Evolutionary conservation across 2,329 filamentous ascomycete genomes (phyloP).

Genomic region (Ophiosphaerella korrae): DNA sequence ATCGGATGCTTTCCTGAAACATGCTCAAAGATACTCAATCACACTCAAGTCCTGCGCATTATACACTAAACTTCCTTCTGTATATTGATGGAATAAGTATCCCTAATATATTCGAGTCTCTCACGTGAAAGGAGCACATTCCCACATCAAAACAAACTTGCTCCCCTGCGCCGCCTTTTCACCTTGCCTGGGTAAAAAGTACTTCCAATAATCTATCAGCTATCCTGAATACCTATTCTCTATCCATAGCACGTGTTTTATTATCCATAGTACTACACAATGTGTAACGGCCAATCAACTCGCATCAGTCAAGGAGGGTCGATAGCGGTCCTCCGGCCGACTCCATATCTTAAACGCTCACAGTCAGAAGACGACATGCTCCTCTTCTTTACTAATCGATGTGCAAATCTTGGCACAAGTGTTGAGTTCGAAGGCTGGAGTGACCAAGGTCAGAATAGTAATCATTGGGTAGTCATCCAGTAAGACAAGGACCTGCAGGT

Average conservation of each 20-base stretch:
- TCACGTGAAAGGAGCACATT: too few species aligned
- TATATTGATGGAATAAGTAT: too few species aligned
- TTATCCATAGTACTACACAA: conserved; percentile 5
- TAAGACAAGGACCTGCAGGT: conserved; percentile 10
- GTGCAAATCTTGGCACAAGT: conserved; percentile 28
- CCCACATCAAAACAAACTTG: too few species aligned
- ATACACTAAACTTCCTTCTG: neutral
- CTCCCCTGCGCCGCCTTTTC: too few species aligned
- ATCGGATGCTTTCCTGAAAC: conserved; percentile 41
- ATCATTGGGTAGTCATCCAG: conserved; percentile 41
- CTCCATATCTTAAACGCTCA: conserved; percentile 7
- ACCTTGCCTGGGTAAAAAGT: too few species aligned
- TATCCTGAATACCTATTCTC: too few species aligned
- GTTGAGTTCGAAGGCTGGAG: conserved; percentile 34
- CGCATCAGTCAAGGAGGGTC: conserved; percentile 42
- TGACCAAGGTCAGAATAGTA: conserved; percentile 4
- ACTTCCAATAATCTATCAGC: too few species aligned
- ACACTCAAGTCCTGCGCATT: conserved; percentile 18
- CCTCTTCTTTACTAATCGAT: conserved; percentile 36
- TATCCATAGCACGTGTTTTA: too few species aligned
- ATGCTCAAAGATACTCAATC: conserved; percentile 45
- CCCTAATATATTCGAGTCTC: neutral
- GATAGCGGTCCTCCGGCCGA: conserved; percentile 39
- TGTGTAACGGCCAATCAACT: conserved; percentile 40
- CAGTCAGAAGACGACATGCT: conserved; percentile 27